A percentile compares a stretch with the other conserved stretches of the same genome.
phyloP scores from a whole-genome alignment of 2,329 filamentous ascomycete species.

The Diaporthe nobilis region DNA sequence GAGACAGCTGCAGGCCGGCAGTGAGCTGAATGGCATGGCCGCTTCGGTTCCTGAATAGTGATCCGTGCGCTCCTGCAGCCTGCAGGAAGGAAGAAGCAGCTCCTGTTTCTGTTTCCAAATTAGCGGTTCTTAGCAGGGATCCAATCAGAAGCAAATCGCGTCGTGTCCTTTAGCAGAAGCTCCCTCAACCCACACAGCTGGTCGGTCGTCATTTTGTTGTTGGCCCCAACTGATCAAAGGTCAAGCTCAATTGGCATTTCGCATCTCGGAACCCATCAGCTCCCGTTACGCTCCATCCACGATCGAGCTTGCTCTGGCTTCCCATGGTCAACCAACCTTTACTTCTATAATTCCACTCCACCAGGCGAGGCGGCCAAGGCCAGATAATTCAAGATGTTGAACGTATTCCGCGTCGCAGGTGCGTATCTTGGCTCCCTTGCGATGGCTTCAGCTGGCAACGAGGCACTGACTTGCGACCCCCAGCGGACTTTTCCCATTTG shows the following conservation, averaged over 20 bases:
- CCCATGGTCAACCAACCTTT: conserved; percentile 26
- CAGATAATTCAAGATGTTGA: conserved; percentile 60
- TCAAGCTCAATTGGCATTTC: conserved; percentile 26
- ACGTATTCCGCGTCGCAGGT: conserved; percentile 72
- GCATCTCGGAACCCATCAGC: not conserved
- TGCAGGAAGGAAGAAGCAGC: not conserved
- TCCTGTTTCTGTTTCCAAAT: conserved; percentile 12
- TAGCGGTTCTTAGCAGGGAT: conserved; percentile 42
- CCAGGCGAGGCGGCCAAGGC: conserved; percentile 30
- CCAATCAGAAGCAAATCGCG: conserved; percentile 59
- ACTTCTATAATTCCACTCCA: conserved; percentile 20
- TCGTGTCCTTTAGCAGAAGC: conserved; percentile 56
- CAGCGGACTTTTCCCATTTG: conserved; percentile 96
- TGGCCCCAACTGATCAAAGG: conserved; percentile 26
- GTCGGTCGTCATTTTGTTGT: conserved; percentile 29
- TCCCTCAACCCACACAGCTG: conserved; percentile 19
- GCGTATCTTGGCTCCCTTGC: conserved; percentile 46
- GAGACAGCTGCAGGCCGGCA: not conserved
- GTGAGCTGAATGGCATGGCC: not conserved
- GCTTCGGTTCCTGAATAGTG: conserved; percentile 26
- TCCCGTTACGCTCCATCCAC: not conserved
- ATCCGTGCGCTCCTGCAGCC: conserved; percentile 31
- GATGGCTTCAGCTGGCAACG: conserved; percentile 36
- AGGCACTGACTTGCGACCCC: conserved; percentile 44
- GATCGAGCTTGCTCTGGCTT: conserved; percentile 23